These are phyloP conservation scores for Monosporascus sp. DNA, from an alignment of 2,329 filamentous ascomycete species.

Conservation along the genomic window DNA sequence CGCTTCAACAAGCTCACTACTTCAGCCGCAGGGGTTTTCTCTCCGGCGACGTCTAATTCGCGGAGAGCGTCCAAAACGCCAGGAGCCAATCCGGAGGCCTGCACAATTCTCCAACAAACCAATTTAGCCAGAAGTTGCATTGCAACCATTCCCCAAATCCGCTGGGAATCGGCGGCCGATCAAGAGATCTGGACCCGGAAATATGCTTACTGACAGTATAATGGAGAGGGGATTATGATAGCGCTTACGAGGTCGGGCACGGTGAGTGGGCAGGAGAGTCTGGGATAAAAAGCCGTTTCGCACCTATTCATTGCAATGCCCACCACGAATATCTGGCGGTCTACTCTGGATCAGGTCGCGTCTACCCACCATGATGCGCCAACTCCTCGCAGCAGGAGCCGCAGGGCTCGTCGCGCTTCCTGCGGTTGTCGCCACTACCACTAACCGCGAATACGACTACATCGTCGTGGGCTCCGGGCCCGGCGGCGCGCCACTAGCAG, in stretches of 20 bases:
- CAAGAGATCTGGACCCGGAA: neutral
- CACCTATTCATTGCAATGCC: neutral
- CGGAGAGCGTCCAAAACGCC: neutral
- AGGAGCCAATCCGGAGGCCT: neutral
- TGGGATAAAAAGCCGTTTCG: neutral
- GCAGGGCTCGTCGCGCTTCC: neutral
- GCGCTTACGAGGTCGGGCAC: neutral
- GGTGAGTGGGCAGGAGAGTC: neutral
- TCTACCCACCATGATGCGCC: neutral
- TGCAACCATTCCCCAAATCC: neutral
- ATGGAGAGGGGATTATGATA: neutral
- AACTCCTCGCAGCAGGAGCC: neutral
- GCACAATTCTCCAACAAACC: neutral
- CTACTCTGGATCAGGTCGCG: neutral
- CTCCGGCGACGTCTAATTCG: neutral
- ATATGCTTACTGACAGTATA: neutral
- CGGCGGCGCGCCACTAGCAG: constrained; percentile 47
- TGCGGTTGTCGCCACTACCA: neutral
- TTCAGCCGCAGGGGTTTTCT: neutral
- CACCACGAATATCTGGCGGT: neutral
- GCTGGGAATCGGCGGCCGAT: neutral
- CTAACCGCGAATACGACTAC: constrained; percentile 18
- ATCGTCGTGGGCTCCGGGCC: constrained; percentile 53
- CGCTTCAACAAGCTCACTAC: neutral
- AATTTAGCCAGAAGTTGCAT: neutral